These are phyloP conservation scores for Acacia concinna DNA, from an alignment of 331 rosid species.

Conservation along the genomic window DNA sequence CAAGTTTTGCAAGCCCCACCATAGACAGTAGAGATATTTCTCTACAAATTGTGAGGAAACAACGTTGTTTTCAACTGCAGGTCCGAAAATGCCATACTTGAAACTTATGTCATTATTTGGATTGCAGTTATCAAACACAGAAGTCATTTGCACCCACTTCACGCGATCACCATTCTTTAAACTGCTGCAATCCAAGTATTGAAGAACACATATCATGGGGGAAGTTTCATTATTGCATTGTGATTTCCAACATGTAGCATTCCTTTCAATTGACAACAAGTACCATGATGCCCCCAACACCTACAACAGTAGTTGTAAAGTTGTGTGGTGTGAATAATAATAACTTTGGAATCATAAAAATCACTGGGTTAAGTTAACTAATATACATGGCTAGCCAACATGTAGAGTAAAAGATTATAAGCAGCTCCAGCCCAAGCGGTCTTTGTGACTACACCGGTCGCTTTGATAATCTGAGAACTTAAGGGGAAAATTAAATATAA, in stretches of 20 bases:
- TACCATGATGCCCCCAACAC: constrained; percentile 93
- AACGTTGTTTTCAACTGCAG: constrained; percentile 58
- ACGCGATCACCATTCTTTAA: constrained; percentile 38
- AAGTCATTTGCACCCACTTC: constrained; percentile 59
- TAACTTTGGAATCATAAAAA: background rate
- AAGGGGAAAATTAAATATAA: constrained; percentile 83
- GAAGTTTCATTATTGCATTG: constrained; percentile 59
- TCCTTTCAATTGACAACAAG: constrained; percentile 73
- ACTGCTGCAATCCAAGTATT: constrained; percentile 67
- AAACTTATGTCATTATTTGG: constrained; percentile 48
- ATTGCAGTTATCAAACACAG: constrained; percentile 64
- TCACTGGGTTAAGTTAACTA: background rate
- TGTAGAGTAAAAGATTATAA: constrained; percentile 86
- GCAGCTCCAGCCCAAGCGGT: constrained; percentile 99
- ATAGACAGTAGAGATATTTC: constrained; percentile 83
- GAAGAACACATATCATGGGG: constrained; percentile 53
- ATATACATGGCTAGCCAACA: constrained; percentile 94
- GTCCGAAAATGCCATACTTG: constrained; percentile 64
- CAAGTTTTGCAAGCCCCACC: constrained; percentile 97
- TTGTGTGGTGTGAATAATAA: background rate
- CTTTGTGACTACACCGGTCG: constrained; percentile 83
- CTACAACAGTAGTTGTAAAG: constrained; percentile 40
- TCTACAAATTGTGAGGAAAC: constrained; percentile 51
- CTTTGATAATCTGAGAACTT: constrained; percentile 85
- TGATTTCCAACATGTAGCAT: constrained; percentile 77